Evolutionary conservation across 2,329 filamentous ascomycete species (phyloP), one percentile per base, ranked within the genome.

Genomic region (Zymoseptoria brevis): DNA sequence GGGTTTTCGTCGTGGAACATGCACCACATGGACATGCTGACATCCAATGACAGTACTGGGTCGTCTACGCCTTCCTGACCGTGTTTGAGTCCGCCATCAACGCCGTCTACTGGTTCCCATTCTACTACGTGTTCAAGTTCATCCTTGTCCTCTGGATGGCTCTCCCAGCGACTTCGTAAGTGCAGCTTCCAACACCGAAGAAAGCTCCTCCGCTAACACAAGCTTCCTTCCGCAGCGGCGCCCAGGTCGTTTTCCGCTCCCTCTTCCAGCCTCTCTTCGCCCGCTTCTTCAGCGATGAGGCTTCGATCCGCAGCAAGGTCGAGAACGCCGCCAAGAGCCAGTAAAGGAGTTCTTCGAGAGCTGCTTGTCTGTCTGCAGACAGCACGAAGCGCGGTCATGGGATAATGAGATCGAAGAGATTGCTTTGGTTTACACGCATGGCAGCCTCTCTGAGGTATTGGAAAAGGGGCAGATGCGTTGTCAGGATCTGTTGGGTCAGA

Each of bases 71-170:
- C 57, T 87, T 89, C 77, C 85, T 94, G 77, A 91, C 87, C 63
- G 88, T 94, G 54, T 73, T 90, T 69, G 90, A 95, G 83, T 91
- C 88, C 76, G 82, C 88, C 62, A 78, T 95, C 72, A 91, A 83
- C 77, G 88, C 90, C 64, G 88, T 93, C 64, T 94, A 94, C 83
- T 95, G 89, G 89, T 90, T 95, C 81, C 77, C 94, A 74, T 99
- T 99, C 82, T 99, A 99, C 88, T 99, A 90, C 80, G 93, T 92
- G 75, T 97, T 99, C 88, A 99, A 99, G 85, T 96, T 99, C 75
- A 81, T 95, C 74, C 88, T 97, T 76, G 83, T 97, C 71, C 87
- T 99, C 75, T 99, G 94, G 94, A 91, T 99, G 80, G 87, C 93
- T 69, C 90, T 99, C 72, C 94, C 94, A 76, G 84, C 89, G 77